Evolutionary conservation across 2,329 filamentous ascomycete genomes (phyloP).

Genomic region (Tolypocladium ophioglossoides): DNA sequence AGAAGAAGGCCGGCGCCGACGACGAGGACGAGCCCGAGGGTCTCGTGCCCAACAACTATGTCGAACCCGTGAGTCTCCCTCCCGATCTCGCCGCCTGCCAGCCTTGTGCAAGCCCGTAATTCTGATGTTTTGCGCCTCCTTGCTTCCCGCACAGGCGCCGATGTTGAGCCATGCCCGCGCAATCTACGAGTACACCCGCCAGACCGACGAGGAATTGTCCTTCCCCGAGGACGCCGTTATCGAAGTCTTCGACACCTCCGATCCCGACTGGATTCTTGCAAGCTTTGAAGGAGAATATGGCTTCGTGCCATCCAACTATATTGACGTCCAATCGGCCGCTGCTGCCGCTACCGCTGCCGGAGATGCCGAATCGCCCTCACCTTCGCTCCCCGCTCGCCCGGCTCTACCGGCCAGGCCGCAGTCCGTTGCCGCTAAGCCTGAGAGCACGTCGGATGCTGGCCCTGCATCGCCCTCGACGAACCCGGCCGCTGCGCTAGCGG

Average conservation of each 20-base stretch:
- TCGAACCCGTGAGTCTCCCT: slow-evolving; percentile 61
- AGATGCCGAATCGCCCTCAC: slow-evolving; percentile 27
- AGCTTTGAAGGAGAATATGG: slow-evolving; percentile 78
- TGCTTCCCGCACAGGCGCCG: slow-evolving; percentile 38
- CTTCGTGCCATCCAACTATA: slow-evolving; percentile 94
- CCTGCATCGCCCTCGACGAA: slow-evolving; percentile 21
- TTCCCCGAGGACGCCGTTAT: slow-evolving; percentile 82
- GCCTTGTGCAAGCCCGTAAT: slow-evolving; percentile 39
- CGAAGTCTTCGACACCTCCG: slow-evolving; percentile 77
- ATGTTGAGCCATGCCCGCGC: slow-evolving; percentile 66
- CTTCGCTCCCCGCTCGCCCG: slow-evolving; percentile 21
- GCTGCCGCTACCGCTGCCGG: slow-evolving; percentile 31
- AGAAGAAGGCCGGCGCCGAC: slow-evolving; percentile 74
- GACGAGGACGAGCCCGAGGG: slow-evolving; percentile 89
- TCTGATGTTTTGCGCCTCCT: slow-evolving; percentile 10
- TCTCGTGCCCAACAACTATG: slow-evolving; percentile 87
- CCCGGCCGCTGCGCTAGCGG: slow-evolving; percentile 44
- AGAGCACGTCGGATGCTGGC: slow-evolving; percentile 15
- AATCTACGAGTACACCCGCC: slow-evolving; percentile 95
- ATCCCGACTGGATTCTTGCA: slow-evolving; percentile 94
- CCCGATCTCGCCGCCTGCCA: not conserved
- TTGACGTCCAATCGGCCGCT: slow-evolving; percentile 51
- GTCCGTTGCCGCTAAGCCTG: slow-evolving; percentile 20
- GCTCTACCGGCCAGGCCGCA: slow-evolving; percentile 32
- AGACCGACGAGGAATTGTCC: slow-evolving; percentile 95